A percentile compares a stretch with the other conserved stretches of the same genome.
phyloP scores from a whole-genome alignment of 176 grass and related monocot species.

The Cenchrus purpureus region DNA sequence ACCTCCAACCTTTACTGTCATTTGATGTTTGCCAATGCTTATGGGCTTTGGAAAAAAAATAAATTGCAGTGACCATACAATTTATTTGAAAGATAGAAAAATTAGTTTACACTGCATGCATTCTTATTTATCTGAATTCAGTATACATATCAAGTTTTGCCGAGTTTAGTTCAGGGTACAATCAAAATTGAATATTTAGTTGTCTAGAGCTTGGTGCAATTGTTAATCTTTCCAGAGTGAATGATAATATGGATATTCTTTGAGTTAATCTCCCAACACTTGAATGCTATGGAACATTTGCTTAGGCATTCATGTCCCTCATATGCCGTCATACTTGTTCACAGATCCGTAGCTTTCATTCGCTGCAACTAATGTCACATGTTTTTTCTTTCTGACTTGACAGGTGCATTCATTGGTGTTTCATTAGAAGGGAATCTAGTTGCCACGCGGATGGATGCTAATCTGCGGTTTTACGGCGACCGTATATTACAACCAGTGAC shows the following conservation, averaged over 20 bases:
- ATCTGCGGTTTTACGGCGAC: constrained; percentile 79
- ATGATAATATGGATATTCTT: not conserved
- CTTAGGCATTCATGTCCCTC: not conserved
- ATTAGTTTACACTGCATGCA: not conserved
- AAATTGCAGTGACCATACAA: not conserved
- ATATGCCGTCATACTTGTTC: not conserved
- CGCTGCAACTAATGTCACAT: not conserved
- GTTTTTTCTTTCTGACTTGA: not conserved
- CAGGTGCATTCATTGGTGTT: constrained; percentile 86
- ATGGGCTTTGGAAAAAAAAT: not conserved
- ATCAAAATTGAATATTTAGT: not conserved
- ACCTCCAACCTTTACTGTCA: not conserved
- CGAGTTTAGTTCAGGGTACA: not conserved
- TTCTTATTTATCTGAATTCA: not conserved
- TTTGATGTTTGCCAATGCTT: not conserved
- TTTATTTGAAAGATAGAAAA: not conserved
- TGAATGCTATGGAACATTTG: not conserved
- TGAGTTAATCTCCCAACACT: not conserved
- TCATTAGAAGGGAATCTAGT: constrained; percentile 84
- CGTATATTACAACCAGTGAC: constrained; percentile 75
- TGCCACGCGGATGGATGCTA: constrained; percentile 65
- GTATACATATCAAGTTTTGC: not conserved
- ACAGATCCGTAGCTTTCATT: not conserved
- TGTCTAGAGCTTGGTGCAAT: not conserved
- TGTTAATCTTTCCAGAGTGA: not conserved